phyloP scores from a whole-genome alignment of 139 green algal species.

The Volvox reticuliferus region DNA sequence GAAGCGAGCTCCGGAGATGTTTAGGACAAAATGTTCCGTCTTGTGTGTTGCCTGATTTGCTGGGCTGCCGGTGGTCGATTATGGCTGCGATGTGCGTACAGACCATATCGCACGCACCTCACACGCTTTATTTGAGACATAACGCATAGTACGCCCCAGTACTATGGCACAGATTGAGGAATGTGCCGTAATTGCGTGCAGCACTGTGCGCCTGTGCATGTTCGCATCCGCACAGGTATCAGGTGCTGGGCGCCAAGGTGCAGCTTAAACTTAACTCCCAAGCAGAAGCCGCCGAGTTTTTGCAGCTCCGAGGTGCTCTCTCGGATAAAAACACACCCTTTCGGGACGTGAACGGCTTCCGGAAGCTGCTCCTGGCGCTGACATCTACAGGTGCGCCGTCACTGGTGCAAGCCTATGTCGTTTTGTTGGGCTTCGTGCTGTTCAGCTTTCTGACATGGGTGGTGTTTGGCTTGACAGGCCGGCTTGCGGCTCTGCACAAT shows the following conservation, averaged over 20 bases:
- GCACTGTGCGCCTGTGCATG: no score
- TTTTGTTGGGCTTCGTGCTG: no score
- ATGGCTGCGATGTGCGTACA: no score
- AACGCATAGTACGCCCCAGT: no score
- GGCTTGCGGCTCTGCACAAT: slow-evolving; percentile 89
- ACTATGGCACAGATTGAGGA: no score
- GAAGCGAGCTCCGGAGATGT: no score
- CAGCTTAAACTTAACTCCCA: slow-evolving; percentile 45
- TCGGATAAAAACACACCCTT: slow-evolving; percentile 62
- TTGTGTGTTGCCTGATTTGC: no score
- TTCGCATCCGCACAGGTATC: background rate
- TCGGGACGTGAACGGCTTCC: slow-evolving; percentile 85
- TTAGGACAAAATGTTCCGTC: no score
- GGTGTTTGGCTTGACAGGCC: slow-evolving; percentile 56
- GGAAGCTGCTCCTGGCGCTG: slow-evolving; percentile 80
- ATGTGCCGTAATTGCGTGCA: no score
- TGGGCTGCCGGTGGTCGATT: no score
- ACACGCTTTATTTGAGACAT: no score
- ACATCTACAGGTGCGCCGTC: slow-evolving; percentile 45
- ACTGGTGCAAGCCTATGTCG: background rate
- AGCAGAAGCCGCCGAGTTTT: slow-evolving; percentile 47
- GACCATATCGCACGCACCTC: no score
- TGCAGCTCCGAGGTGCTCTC: slow-evolving; percentile 36
- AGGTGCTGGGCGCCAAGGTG: slow-evolving; percentile 70
- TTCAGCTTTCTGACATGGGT: background rate